Base-by-base conservation (phyloP, 371 early-diverging fungal species). In the Mortierella sp. region DNA sequence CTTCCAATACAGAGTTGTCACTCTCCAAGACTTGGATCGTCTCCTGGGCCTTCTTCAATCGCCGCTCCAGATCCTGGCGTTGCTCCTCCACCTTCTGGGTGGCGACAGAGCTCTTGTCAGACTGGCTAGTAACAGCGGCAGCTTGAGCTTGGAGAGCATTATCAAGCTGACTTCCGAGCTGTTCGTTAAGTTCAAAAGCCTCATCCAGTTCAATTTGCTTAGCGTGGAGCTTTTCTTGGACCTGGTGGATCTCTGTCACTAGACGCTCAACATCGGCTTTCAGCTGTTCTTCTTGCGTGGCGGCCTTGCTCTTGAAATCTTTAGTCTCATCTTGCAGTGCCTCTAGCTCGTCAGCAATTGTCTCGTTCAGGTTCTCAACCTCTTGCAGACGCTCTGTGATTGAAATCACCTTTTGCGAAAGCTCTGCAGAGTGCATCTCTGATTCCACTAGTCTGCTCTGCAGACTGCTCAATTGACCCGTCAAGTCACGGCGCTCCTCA, bases 381-480 rank as follows among this genome's bases (percentile, higher is more conserved):
- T 83, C 83, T 45, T 83, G 70, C 30, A 83, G 45, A 12, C 77
- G 66, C 28, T 73, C 68, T 0, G 83, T 83, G 32, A 76, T 43
- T 26, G 83, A 76, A 26, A 83, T 76, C 6, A 76, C 70, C 71
- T 83, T 83, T 51, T 76, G 83, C 0, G 83, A 83, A 2, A 83
- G 73, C 26, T 83, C 83, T 22, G 73, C 58, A 0, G 83, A 60
- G 26, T 64, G 83, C 73, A 76, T 76, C 62, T 83, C 83, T 11
- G 83, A 76, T 16, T 83, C 73, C 60, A 67, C 59, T 59, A 83
- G 37, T 0, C 70, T 63, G 28, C 43, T 70, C 61, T 83, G 83
- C 5, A 70, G 30, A 59, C 54, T 62, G 58, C 68, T 70, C 32
- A 55, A 16, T 30, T 73, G 77, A 5, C 24, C 24, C 14, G 61